Evolutionary conservation across 441 rosid genomes (phyloP), one percentile per base, ranked within the genome.

Genomic region (Erodium texanum): DNA sequence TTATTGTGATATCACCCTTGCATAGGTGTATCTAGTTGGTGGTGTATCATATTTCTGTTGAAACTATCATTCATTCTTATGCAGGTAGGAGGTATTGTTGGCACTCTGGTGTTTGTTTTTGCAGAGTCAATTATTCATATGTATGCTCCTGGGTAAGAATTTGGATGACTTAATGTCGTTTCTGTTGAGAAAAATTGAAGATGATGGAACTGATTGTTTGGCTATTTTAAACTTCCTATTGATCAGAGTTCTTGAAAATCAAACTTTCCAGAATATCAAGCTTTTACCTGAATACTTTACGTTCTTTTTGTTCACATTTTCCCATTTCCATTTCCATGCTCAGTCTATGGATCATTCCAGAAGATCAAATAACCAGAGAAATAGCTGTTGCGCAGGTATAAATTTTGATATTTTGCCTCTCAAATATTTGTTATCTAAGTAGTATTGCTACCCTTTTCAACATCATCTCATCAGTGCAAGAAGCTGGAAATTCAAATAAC

Each of bases 61-160:
- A 9, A 19, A 58, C 23, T 58, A 22, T 58, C 20, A 23, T 58
- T 58, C 62, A 27, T 27, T 27, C 29, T 58, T 22, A 58, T 58
- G 62, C 62, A 58, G 62, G 62, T 58, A 58, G 62, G 62, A 19
- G 27, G 62, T 20, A 23, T 58, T 58, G 62, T 58, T 6, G 62
- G 62, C 62, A 58, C 24, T 58, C 24, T 58, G 7, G 62, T 58
- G 24, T 58, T 58, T 58, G 62, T 58, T 3, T 58, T 20, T 58
- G 62, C 62, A 58, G 62, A 58, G 62, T 58, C 62, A 23, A 58
- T 58, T 58, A 58, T 58, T 58, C 62, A 58, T 58, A 58, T 19
- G 4, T 58, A 58, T 58, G 62, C 62, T 58, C 62, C 62, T 10
- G 62, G 62, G 62, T 58, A 58, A 58, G 62, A 20, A 22, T 58